Base-by-base conservation (phyloP, 805 yeast species). In the Pichia thaimueangensis region DNA sequence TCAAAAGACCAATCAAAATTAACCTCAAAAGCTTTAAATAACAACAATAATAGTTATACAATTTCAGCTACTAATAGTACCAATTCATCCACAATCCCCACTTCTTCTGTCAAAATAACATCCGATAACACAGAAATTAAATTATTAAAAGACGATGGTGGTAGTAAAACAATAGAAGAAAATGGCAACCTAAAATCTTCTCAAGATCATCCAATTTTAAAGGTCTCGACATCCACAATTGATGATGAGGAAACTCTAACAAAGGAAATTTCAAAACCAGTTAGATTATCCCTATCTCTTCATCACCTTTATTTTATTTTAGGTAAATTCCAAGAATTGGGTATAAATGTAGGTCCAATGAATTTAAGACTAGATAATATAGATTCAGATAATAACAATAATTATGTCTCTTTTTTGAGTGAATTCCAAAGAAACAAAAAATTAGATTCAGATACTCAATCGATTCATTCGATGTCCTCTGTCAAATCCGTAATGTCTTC, bases 291-390 rank as follows among this genome's bases (percentile, higher is more conserved):
- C 12, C 63, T 80, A 40, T 77, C 84, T 15, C 63, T 78, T 22
- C 86, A 80, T 56, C 86, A 80, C 55, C 63, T 80, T 23, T 80
- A 76, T 54, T 80, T 73, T 51, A 65, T 80, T 19, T 58, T 76
- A n/a, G 83, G 78, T 32, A 65, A 73, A 40, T 76, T 80, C 42
- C 60, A 78, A 67, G 64, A 68, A 43, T 42, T 73, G 56, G 60
- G 68, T 47, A 48, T 69, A 53, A 43, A 73, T 24, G 76, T 79
- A 9, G 86, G 86, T 0, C 85, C 86, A 3, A 62, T 79, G 59
- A 74, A 75, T 53, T 65, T 80, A 35, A 65, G 82, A 48, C 59
- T 80, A 19, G 83, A 79, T 48, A 75, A 68, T 46, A 76, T 80
- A 1, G 63, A 75, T 58, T 60, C 78, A 50, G 68, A 62, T n/a